phyloP scores from a whole-genome alignment of 441 rosid species.

The California macrophylla region DNA sequence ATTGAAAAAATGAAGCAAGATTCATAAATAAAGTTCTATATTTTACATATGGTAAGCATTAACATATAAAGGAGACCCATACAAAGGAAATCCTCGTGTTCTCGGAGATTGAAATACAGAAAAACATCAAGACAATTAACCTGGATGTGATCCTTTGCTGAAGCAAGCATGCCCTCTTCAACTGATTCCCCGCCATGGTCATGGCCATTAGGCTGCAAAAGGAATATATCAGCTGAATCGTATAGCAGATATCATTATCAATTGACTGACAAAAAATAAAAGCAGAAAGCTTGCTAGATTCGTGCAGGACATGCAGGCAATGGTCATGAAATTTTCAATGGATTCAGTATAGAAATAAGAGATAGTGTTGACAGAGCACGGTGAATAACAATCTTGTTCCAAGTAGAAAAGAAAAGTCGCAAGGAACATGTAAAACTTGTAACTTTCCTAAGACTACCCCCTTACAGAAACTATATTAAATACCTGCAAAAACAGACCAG shows the following conservation, averaged over 20 bases:
- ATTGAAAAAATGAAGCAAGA: too few species aligned
- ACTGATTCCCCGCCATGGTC: conserved; percentile 67
- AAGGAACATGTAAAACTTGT: neutral
- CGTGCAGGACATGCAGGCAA: neutral
- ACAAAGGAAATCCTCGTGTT: conserved; percentile 3
- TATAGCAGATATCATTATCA: neutral
- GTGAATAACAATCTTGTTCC: neutral
- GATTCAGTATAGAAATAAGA: neutral
- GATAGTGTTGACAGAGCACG: neutral
- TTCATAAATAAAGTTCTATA: too few species aligned
- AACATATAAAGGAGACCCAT: neutral
- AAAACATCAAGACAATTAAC: conserved; percentile 27
- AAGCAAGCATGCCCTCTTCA: conserved; percentile 63
- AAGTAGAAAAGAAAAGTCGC: neutral
- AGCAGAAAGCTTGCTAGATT: neutral
- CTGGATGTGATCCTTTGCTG: conserved; percentile 87
- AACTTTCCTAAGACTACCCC: neutral
- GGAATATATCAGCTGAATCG: neutral
- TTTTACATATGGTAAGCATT: neutral
- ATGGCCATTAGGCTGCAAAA: conserved; percentile 65
- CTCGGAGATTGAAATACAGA: conserved; percentile 4
- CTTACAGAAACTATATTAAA: neutral
- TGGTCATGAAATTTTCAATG: neutral
- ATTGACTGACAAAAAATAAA: neutral
- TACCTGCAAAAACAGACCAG: conserved; percentile 86